Evolutionary conservation across 1,284 basidiomycete species (phyloP), one percentile per base, ranked within the genome.

Genomic region (Papiliotrema terrestris): DNA sequence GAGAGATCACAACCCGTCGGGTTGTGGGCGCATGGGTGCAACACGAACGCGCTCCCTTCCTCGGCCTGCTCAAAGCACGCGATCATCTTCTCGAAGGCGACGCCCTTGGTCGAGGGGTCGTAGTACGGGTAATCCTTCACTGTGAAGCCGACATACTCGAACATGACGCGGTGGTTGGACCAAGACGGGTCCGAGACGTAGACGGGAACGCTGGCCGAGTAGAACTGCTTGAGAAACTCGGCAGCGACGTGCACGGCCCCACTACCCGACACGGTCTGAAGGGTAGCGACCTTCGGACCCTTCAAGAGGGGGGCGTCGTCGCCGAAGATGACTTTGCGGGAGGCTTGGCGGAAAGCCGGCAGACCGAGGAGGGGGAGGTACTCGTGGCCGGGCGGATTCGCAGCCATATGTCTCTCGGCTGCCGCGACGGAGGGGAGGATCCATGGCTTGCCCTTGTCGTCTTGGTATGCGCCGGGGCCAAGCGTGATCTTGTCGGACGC

Each of bases 1-100:
- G 90, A 94, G 15, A 93, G 93, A 78, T 98, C 93, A 19, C 96
- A 91, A 5, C 93, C 91, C 51, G 94, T 96, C 8, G 93, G 93
- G 75, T 98, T 98, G 78, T 98, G 93, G 42, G 94, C 93, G 73
- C 93, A 96, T 5, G 89, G 90, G 71, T 96, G 91, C 45, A 98
- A 76, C 60, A 97, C 78, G 78, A 96, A 87, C 53, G 94, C 86
- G 13, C 89, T 93, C 43, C 84, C 83, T 15, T 81, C 75, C 11
- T 88, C 87, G 37, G 74, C 79, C 62, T 81, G 54, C 48, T 69
- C 71, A 55, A 95, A 76, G 25, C 86, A 73, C 36, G 74, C 76
- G 51, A 87, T 78, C 73, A 94, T 85, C 26, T 86, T 88, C n/a
- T 79, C 70, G 66, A 86, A 88, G 71, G 92, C 89, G 50, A 97